Base-by-base conservation (phyloP, 163 green algal genomes). In the Trebouxia gelatinosa region DNA sequence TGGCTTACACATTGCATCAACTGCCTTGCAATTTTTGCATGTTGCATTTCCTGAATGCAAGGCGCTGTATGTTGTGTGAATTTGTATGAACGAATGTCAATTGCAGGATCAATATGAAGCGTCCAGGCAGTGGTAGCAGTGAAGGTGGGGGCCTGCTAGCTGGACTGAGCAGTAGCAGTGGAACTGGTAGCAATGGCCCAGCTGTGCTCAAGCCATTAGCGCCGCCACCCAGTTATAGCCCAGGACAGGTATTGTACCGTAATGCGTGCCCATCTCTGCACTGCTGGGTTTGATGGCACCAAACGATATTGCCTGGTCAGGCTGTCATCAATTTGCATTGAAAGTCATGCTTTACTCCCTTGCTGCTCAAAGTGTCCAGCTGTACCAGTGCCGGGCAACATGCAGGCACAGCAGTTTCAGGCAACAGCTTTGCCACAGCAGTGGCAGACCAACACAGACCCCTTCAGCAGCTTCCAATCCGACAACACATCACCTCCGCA, bases 41-140 rank as follows among this genome's bases (percentile, higher is more conserved):
- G n/a, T n/a, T n/a, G n/a, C n/a, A n/a, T n/a, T n/a, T n/a, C n/a
- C n/a, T n/a, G n/a, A n/a, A n/a, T n/a, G n/a, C n/a, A n/a, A n/a
- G n/a, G n/a, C 48, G 3, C 3, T 19, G 19, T 59, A 59, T 59
- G 48, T 19, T 59, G 48, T 58, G 19, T 23, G 19, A 59, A 59
- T 23, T 23, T 58, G 13, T n/a, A 58, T 58, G 46, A 58, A 17
- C 46, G 17, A 58, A 23, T 23, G 26, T 40, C 16, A 28, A 17
- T 11, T 67, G 50, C 70, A 78, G 70, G 50, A 78, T 78, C 35
- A 32, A 31, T 32, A 78, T 78, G 70, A 78, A 78, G 50, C 34
- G 51, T 17, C 70, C 70, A 67, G 70, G 43, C 19, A 65, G 68
- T 39, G 43, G 40, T n/a, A n/a, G n/a, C n/a, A n/a, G n/a, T 35